A percentile compares a stretch with the other conserved stretches of the same genome.
Conservation (phyloP, 2,329 filamentous ascomycete species). For the Ascochyta rabiei region DNA sequence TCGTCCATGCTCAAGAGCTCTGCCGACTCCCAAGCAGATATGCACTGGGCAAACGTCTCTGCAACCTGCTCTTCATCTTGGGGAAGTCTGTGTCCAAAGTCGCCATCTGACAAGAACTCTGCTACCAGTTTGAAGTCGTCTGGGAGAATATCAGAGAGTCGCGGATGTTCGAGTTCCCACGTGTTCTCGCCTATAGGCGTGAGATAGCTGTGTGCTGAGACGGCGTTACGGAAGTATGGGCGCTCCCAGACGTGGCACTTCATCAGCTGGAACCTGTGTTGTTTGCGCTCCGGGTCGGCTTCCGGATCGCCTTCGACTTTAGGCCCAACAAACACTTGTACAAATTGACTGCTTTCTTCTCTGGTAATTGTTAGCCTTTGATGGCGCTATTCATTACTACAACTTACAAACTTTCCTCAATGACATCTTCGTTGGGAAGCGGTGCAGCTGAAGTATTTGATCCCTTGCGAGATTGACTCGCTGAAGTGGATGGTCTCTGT, state of each 20-base stretch:
- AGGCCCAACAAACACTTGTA: conserved; percentile 22
- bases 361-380: conserved; percentile 3
- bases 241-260: conserved; percentile 21
- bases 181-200: conserved; percentile 18
- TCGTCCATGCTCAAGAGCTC: conserved; percentile 32
- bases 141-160: conserved; percentile 21
- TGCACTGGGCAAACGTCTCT: conserved; percentile 25
- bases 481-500: background rate
- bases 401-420: conserved; percentile 32
- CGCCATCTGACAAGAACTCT: conserved; percentile 29
- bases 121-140: conserved; percentile 33
- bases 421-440: conserved; percentile 11
- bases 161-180: conserved; percentile 25
- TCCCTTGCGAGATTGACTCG: background rate
- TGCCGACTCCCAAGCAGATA: conserved; percentile 30
- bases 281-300: conserved; percentile 20
- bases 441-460: background rate
- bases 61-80: conserved; percentile 19
- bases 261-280: conserved; percentile 10
- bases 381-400: background rate
- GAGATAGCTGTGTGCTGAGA: conserved; percentile 18
- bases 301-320: background rate
- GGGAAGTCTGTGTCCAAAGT: conserved; percentile 26
- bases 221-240: conserved; percentile 21
- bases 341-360: conserved; percentile 24